phyloP scores from a whole-genome alignment of 2,329 filamentous ascomycete species.

The Chaetomiaceae sp. region DNA sequence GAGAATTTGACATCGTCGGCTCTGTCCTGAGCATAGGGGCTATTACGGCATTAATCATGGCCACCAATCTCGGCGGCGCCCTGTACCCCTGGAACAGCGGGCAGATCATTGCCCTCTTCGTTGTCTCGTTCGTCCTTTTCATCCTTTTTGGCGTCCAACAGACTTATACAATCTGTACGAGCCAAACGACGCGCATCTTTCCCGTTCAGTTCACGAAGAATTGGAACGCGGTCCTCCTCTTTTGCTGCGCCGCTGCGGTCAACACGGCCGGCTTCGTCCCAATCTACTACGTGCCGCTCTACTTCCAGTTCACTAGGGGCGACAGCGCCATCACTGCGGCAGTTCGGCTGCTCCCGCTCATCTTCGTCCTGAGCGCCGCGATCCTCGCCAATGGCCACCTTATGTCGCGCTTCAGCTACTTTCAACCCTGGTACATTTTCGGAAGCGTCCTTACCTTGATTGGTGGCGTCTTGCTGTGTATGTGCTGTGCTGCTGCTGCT shows the following conservation, averaged over 20 bases:
- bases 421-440: constrained; percentile 15
- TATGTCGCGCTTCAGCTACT: constrained; percentile 20
- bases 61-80: constrained; percentile 47
- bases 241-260: constrained; percentile 20
- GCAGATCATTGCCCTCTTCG: constrained; percentile 43
- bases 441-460: constrained; percentile 11
- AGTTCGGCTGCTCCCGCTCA: constrained; percentile 38
- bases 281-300: constrained; percentile 48
- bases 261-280: constrained; percentile 4
- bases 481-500: no score
- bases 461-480: constrained; percentile 1
- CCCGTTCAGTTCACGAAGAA: constrained; percentile 43
- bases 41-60: constrained; percentile 43
- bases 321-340: constrained; percentile 36
- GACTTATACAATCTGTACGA: constrained; percentile 37
- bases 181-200: constrained; percentile 37
- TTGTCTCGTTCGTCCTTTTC: constrained; percentile 42
- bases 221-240: constrained; percentile 39
- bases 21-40: constrained; percentile 39
- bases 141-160: constrained; percentile 39
- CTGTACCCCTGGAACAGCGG: constrained; percentile 44
- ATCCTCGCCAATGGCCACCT: constrained; percentile 15
- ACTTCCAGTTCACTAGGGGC: constrained; percentile 45
- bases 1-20: constrained; percentile 42
- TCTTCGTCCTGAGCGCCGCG: constrained; percentile 22